phyloP scores from a whole-genome alignment of 306 rosid genomes.

The Mimosa pudica region DNA sequence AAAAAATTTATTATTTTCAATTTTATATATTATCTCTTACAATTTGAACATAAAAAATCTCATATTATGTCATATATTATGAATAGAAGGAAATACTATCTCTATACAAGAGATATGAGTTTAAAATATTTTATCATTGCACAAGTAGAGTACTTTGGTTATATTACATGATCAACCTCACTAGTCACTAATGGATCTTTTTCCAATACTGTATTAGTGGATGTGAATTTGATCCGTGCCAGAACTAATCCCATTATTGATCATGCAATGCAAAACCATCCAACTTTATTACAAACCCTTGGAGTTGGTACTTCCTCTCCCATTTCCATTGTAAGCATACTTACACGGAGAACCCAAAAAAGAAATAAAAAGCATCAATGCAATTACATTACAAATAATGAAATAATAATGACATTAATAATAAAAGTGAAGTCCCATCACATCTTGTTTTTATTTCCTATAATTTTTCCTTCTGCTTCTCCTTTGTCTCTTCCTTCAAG shows the following conservation, averaged over 20 bases:
- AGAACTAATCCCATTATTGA: background rate
- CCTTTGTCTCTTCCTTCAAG: background rate
- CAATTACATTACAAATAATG: slow-evolving; percentile 25
- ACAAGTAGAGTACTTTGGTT: no score
- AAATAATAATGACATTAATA: background rate
- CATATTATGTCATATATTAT: no score
- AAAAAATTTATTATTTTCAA: no score
- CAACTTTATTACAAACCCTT: slow-evolving; percentile 10
- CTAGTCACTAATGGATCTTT: no score
- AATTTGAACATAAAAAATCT: no score
- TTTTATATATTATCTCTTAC: no score
- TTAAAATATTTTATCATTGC: no score
- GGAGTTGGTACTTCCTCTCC: background rate
- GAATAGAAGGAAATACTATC: no score
- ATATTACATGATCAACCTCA: no score
- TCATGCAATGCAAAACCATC: background rate
- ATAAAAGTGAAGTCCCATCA: background rate
- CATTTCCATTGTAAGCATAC: slow-evolving; percentile 12
- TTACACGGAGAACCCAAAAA: slow-evolving; percentile 32
- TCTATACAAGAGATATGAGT: no score
- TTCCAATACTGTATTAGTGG: no score
- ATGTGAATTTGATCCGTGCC: no score
- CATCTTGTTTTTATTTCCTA: slow-evolving; percentile 24
- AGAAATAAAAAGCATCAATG: slow-evolving; percentile 19
- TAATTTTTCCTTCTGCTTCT: background rate